Base-by-base conservation (phyloP, 371 early-diverging fungal species). In the Rhizomucor pusillus region DNA sequence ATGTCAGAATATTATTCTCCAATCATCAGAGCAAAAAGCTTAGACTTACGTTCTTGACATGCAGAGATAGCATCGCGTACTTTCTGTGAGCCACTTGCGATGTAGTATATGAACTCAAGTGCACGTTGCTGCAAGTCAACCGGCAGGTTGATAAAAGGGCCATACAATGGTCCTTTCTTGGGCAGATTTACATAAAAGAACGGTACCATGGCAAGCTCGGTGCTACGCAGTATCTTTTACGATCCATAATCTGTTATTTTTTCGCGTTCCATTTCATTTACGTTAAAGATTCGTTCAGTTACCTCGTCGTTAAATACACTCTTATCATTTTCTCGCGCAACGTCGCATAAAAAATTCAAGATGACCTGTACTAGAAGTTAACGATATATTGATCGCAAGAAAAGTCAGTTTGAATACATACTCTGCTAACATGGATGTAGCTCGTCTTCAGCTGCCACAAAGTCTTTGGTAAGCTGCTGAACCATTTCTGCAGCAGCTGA, bases 361-460 rank as follows among this genome's bases (percentile, higher is more conserved):
- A 54, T 67, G 37, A 24, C 75, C 56, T 29, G 29, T 7, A 63
- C 37, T 25, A 43, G 40, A 29, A 20, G 33, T 7, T 48, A 39
- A 18, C 39, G 36, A 19, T 13, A 0, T 51, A 11, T 18, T 25
- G 24, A 54, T 13, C 52, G 54, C 12, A 12, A 41, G 16, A 63
- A 54, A 18, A 65, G 56, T n/a, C 60, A 55, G 45, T n/a, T 54
- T 55, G 19, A 57, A 7, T 16, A 29, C 62, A 54, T 56, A 79
- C 77, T 52, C 68, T 46, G 13, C 68, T 81, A 4, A 80, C 77
- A 52, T 80, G 79, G 34, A 73, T 34, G 46, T 72, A 63, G 45
- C 66, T 68, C 1, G 70, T 47, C 22, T 75, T 77, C 2, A 84
- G 50, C 39, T 84, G 76, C 79, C 80, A 82, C 20, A 85, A 47